Percentiles rank a stretch among this genome's conserved stretches.
phyloP scores from a whole-genome alignment of 1,284 basidiomycete genomes.

The Malassezia sympodialis region DNA sequence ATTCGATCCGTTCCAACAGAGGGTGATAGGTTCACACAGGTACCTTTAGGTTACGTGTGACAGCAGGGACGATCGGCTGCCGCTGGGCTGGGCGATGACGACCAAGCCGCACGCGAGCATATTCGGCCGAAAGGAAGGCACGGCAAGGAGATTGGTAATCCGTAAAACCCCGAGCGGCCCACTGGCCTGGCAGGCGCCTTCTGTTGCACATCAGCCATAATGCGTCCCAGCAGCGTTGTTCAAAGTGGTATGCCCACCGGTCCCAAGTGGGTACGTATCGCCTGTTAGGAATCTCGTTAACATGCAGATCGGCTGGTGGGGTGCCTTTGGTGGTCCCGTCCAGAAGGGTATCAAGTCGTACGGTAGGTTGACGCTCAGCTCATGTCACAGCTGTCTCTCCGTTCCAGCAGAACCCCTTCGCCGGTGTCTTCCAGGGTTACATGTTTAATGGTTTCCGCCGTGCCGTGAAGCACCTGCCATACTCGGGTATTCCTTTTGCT shows the following conservation, averaged over 20 bases:
- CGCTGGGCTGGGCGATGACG: background rate
- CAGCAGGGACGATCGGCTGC: background rate
- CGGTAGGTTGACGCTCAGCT: slow-evolving; percentile 18
- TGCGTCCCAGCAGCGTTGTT: slow-evolving; percentile 18
- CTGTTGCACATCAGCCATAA: slow-evolving; percentile 3
- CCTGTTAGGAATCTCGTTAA: background rate
- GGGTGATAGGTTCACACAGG: background rate
- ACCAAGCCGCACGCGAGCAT: background rate
- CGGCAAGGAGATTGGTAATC: slow-evolving; percentile 15
- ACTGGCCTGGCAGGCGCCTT: background rate
- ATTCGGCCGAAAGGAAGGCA: slow-evolving; percentile 15
- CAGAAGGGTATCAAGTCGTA: slow-evolving; percentile 43
- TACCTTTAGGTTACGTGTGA: background rate
- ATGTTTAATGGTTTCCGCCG: slow-evolving; percentile 46
- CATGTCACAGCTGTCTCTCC: slow-evolving; percentile 32
- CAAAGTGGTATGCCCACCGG: slow-evolving; percentile 19
- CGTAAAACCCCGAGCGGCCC: slow-evolving; percentile 17
- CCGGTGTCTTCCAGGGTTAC: slow-evolving; percentile 39
- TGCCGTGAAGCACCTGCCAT: slow-evolving; percentile 40
- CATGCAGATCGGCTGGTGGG: slow-evolving; percentile 47
- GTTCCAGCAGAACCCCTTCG: slow-evolving; percentile 43
- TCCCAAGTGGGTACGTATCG: slow-evolving; percentile 17
- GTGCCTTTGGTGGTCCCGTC: slow-evolving; percentile 42
- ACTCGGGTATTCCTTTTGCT: slow-evolving; percentile 43
- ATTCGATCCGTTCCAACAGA: background rate